Evolutionary conservation across 176 grass and related monocot genomes (phyloP), one percentile per base, ranked within the genome.

Genomic region (barley (Hordeum vulgare)): DNA sequence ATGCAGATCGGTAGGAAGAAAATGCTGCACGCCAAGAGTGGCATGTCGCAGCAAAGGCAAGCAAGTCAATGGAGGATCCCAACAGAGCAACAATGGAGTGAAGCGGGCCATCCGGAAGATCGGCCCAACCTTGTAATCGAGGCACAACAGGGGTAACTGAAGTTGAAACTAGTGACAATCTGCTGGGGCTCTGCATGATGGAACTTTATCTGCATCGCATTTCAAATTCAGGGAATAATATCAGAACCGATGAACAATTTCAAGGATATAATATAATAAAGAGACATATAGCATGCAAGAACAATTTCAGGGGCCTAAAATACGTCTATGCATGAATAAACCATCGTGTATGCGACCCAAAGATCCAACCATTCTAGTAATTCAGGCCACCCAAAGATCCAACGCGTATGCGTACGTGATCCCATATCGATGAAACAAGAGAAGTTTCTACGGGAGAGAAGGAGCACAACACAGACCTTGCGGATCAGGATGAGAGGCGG

Each of bases 21-120:
- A 62, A 76, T 65, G 79, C 20, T 20, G 51, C 12, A 51, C 45
- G 71, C 89, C 89, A 91, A 44, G 89, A 72, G 21, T 56, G 56
- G 57, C 89, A 91, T 33, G 80, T 86, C 44, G 69, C 42, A 2
- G 77, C 9, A 9, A 85, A 83, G 26, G 78, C 66, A 29, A 88
- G 44, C 36, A 87, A 10, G 44, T 91, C 81, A 11, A 47, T 45
- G 41, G 85, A 80, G 44, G 56, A 59, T 59, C 56, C n/a, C 56
- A 59, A 11, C 21, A 59, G 56, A 59, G n/a, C 56, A 10, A 59
- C 56, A 59, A 59, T 59, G 8, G 56, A 59, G 56, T 59, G 9
- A 59, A 59, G 56, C 56, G n/a, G 56, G 56, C n/a, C n/a, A 59
- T 59, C 56, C 9, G 56, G 56, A 24, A 59, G 56, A 24, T 59